These are phyloP conservation scores for Xylariaceae sp. DNA, from an alignment of 2,329 filamentous ascomycete genomes.

Conservation along the genomic window DNA sequence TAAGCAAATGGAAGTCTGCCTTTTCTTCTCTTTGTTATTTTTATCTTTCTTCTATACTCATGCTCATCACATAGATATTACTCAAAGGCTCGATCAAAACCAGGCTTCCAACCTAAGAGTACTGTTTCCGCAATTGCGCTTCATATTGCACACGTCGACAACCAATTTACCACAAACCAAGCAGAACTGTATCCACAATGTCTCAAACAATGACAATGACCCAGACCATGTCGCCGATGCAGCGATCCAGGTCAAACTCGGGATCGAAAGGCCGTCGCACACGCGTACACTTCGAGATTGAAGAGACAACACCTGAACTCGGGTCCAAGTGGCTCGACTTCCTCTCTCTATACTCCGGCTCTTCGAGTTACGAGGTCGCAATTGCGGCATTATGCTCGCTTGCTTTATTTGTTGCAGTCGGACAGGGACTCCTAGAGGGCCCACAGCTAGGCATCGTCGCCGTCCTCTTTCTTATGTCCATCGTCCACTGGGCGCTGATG, in stretches of 20 bases:
- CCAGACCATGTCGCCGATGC: constrained; percentile 21
- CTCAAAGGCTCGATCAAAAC: no score
- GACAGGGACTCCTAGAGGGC: constrained; percentile 27
- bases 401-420: constrained; percentile 23
- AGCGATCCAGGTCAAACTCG: constrained; percentile 27
- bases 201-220: constrained; percentile 28
- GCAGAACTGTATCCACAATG: constrained; percentile 13
- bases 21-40: no score
- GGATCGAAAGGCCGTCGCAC: constrained; percentile 27
- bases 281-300: constrained; percentile 30
- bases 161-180: no score
- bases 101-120: no score
- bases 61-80: no score
- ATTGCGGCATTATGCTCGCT: constrained; percentile 29
- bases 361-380: constrained; percentile 28
- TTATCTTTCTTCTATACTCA: no score
- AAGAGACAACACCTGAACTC: constrained; percentile 25
- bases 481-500: constrained; percentile 28
- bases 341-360: constrained; percentile 29
- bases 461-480: constrained; percentile 23
- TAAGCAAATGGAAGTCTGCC: no score
- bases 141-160: no score
- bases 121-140: no score
- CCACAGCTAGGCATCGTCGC: constrained; percentile 23
- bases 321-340: constrained; percentile 27